Base-by-base conservation (phyloP, 306 rosid species). In the Trifolium repens region DNA sequence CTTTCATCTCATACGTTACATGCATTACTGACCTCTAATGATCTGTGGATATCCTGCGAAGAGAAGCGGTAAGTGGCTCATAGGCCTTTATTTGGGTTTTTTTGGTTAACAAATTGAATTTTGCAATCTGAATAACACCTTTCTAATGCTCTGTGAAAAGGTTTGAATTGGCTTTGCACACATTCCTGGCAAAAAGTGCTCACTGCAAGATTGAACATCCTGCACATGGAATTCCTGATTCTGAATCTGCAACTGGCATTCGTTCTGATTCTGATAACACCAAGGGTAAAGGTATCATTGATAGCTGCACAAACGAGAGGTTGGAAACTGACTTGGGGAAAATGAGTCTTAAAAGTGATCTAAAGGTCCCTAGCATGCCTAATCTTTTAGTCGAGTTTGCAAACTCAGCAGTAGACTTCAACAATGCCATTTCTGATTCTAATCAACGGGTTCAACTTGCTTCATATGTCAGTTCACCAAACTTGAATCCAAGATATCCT, bases 1-100 rank as follows among this genome's bases (percentile, higher is more conserved):
- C 96, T 94, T 88, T 94, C 97, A 8, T 82, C 96, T 70, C 97
- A 89, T 80, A 94, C 99, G 39, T 83, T 91, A 79, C 89, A 92
- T 89, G 87, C 91, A 55, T 82, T 94, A 78, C 84, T 94, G 79
- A 92, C 97, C 78, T 87, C 92, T 43, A 85, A 92, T 73, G 91
- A 94, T 74, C 85, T 94, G 74, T 94, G 99, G 99, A 89, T 92
- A 66, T 84, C 87, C 47, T 86, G 86, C 72, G 99, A 94, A 85
- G 99, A 94, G 86, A 91, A 83, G 79, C 81, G 96, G 99, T 92
- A 75, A 82, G 85, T 71, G 81, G 68, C 43, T 47, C 78, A 15
- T 17, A 5, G 40, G 43, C 78, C 72, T 84, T 61, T 74, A 50
- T 37, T 64, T 68, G 12, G 49, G 42, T 70, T 84, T 83, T 83